These are phyloP conservation scores for Kodamaea fukazawae DNA, from an alignment of 805 yeast genomes.

Conservation along the genomic window DNA sequence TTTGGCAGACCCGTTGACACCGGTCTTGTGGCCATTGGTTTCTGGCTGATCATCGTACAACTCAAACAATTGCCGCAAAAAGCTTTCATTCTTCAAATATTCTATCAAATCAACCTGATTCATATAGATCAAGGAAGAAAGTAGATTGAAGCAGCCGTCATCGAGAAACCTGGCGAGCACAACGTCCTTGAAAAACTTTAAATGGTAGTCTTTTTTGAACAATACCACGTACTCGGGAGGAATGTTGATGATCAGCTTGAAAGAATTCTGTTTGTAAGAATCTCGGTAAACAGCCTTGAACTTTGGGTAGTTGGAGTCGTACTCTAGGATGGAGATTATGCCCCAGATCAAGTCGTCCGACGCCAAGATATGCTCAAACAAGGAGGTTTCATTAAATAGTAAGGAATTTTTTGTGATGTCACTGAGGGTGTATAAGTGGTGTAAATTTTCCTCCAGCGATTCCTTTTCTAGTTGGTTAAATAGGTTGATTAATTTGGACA, in stretches of 20 bases:
- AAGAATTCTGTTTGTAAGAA: constrained; percentile 55
- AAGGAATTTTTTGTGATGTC: constrained; percentile 70
- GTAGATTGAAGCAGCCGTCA: constrained; percentile 68
- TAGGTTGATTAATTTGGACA: constrained; percentile 48
- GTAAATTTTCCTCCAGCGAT: constrained; percentile 38
- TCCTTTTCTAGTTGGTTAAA: constrained; percentile 56
- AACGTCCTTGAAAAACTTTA: constrained; percentile 83
- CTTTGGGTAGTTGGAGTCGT: constrained; percentile 83
- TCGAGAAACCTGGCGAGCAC: constrained; percentile 80
- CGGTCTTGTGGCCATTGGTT: constrained; percentile 2
- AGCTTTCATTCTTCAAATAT: constrained; percentile 49
- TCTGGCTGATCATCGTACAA: constrained; percentile 42
- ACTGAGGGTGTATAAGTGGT: constrained; percentile 62
- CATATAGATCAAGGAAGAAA: constrained; percentile 63
- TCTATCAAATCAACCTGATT: constrained; percentile 68
- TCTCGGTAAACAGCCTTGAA: constrained; percentile 78
- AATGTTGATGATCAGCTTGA: constrained; percentile 56
- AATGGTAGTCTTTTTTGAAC: constrained; percentile 70
- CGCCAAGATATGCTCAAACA: constrained; percentile 34
- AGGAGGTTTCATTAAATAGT: constrained; percentile 59
- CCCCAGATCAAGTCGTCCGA: constrained; percentile 41
- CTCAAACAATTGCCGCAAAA: constrained; percentile 57
- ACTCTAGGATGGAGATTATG: constrained; percentile 76
- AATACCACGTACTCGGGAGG: constrained; percentile 51
- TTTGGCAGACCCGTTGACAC: constrained; percentile 1